Evolutionary conservation across 2,329 filamentous ascomycete species (phyloP).

Genomic region (Chrysoporthe cubensis): DNA sequence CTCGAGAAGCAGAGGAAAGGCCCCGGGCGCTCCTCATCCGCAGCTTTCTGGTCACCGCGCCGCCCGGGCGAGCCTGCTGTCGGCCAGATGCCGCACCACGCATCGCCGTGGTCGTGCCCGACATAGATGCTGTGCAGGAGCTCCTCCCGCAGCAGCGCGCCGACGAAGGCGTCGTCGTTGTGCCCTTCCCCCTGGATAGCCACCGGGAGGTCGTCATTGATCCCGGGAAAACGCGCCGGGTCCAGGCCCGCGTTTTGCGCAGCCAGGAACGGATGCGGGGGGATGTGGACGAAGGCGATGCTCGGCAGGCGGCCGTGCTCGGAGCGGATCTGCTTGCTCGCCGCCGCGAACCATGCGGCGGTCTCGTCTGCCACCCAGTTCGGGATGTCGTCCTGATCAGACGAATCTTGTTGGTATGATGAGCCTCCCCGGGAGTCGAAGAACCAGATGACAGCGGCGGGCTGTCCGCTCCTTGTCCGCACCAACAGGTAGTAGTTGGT

Average conservation of each 20-base stretch:
- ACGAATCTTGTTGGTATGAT: conserved; percentile 46
- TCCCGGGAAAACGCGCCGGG: conserved; percentile 41
- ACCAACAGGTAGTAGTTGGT: conserved; percentile 55
- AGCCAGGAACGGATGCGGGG: conserved; percentile 46
- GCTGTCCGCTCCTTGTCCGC: background rate
- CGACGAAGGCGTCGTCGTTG: conserved; percentile 55
- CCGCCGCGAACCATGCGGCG: conserved; percentile 49
- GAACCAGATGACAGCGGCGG: conserved; percentile 64
- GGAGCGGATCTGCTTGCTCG: conserved; percentile 37
- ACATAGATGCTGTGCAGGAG: conserved; percentile 54
- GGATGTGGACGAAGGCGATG: conserved; percentile 54
- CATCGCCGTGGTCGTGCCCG: conserved; percentile 61
- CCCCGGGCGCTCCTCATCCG: conserved; percentile 34
- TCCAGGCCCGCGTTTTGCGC: conserved; percentile 40
- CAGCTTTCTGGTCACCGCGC: conserved; percentile 32
- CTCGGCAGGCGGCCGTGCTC: conserved; percentile 46
- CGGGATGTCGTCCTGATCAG: conserved; percentile 41
- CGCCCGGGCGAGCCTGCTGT: conserved; percentile 2
- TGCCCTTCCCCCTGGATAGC: conserved; percentile 38
- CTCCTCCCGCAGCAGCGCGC: conserved; percentile 50
- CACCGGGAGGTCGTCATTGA: conserved; percentile 35
- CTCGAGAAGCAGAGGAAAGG: conserved; percentile 50
- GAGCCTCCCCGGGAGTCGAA: conserved; percentile 69
- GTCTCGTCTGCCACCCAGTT: conserved; percentile 52
- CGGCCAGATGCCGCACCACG: conserved; percentile 46